Base-by-base conservation (phyloP, 208 protist genomes). In the Wallacemonas rigidus region DNA sequence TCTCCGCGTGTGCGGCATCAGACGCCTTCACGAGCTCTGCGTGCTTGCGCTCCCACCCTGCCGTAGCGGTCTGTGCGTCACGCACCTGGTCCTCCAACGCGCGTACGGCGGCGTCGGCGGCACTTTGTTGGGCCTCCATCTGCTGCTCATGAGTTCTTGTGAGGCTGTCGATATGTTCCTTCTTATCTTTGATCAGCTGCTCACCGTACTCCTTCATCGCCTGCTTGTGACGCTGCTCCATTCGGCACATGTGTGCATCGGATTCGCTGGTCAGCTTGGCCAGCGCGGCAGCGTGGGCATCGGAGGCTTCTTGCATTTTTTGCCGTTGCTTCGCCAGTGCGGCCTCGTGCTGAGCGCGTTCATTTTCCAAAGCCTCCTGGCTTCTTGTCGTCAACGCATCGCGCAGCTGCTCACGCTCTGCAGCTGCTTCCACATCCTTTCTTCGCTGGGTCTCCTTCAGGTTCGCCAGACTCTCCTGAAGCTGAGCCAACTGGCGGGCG, bases 311-410 rank as follows among this genome's bases (percentile, higher is more conserved):
- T 14, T 39, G 50, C 43, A 65, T 45, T 61, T 79, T 61, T 39
- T 60, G 70, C 53, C 73, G 39, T 43, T 77, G 74, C 40, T n/a
- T 54, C 39, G 76, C 53, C n/a, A 88, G 72, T 6, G 39, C 61
- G n/a, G 53, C 36, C 54, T 81, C 70, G 3, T 71, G 71, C 6
- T 67, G 64, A 17, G 17, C 67, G 39, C 77, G 64, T 35, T 69
- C 38, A 6, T 68, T 74, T 4, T 77, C 67, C 41, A 82, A 75
- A 44, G 70, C 76, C 15, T 53, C 69, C n/a, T 50, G 40, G 36
- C 61, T 39, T 3, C n/a, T 14, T 40, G 14, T 43, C 43, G 83
- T 68, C 2, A 80, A 57, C 39, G 80, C 57, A 12, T 77, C 67
- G 9, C 74, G 68, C 5, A 53, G 43, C n/a, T 55, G 45, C 17